phyloP scores from a whole-genome alignment of 2,329 filamentous ascomycete species.

The Paraphaeosphaeria minitans region DNA sequence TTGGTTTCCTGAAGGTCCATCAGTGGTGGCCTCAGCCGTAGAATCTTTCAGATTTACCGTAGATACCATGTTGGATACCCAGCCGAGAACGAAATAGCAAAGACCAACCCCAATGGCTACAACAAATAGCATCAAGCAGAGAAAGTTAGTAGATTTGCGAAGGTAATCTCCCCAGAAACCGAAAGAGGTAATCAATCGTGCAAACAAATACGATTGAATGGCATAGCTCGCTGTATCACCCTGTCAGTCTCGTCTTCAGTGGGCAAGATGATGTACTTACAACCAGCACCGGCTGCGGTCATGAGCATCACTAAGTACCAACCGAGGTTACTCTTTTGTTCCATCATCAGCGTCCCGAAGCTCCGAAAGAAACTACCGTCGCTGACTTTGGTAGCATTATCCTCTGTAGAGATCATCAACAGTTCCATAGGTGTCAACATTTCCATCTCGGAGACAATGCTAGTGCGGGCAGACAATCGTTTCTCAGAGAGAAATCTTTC shows the following conservation, averaged over 20 bases:
- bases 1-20: slow-evolving; percentile 20
- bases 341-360: slow-evolving; percentile 20
- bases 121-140: slow-evolving; percentile 52
- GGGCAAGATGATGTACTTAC: slow-evolving; percentile 15
- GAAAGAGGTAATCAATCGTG: slow-evolving; percentile 29
- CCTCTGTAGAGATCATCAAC: background rate
- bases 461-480: slow-evolving; percentile 3
- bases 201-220: slow-evolving; percentile 32
- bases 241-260: background rate
- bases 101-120: slow-evolving; percentile 27
- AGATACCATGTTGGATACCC: slow-evolving; percentile 32
- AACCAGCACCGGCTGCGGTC: slow-evolving; percentile 27
- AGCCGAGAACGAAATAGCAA: slow-evolving; percentile 30
- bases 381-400: background rate
- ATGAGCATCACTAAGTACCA: slow-evolving; percentile 23
- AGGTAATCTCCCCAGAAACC: slow-evolving; percentile 25
- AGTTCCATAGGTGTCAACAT: background rate
- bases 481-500: slow-evolving; percentile 2
- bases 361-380: slow-evolving; percentile 6
- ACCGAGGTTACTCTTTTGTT: slow-evolving; percentile 25
- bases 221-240: slow-evolving; percentile 21
- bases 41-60: slow-evolving; percentile 18
- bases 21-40: background rate
- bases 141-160: slow-evolving; percentile 25
- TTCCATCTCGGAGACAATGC: slow-evolving; percentile 6